Percentiles rank a stretch among this genome's conserved stretches.
phyloP scores from a whole-genome alignment of 495 filamentous ascomycete species.

The Friedmanniomyces simplex region DNA sequence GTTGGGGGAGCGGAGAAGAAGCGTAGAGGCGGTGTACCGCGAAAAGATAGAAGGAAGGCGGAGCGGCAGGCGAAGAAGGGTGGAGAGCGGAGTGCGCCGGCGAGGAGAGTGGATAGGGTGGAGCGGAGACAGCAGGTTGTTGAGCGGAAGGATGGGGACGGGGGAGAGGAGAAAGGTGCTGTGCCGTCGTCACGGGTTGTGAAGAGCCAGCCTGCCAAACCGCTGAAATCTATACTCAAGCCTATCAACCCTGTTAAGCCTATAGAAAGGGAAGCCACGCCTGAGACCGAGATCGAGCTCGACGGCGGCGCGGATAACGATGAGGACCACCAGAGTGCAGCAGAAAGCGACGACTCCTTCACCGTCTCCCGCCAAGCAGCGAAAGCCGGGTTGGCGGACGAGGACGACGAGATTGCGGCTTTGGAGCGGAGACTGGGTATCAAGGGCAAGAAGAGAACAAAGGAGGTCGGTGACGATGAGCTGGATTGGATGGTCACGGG shows the following conservation, averaged over 20 bases:
- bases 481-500: constrained; percentile 70
- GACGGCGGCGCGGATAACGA: constrained; percentile 2
- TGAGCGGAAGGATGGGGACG: constrained; percentile 20
- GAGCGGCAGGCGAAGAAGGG: constrained; percentile 47
- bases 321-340: constrained; percentile 3
- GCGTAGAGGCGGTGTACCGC: constrained; percentile 33
- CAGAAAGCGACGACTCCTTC: constrained; percentile 12
- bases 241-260: neutral
- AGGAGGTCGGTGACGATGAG: constrained; percentile 75
- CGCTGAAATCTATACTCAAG: constrained; percentile 39
- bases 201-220: constrained; percentile 9
- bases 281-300: neutral
- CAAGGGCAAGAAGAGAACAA: constrained; percentile 65
- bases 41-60: constrained; percentile 53
- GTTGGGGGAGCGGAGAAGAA: constrained; percentile 32
- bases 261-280: neutral
- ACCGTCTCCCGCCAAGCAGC: constrained; percentile 32
- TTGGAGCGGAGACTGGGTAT: constrained; percentile 84
- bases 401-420: constrained; percentile 79
- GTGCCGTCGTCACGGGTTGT: constrained; percentile 3
- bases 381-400: constrained; percentile 55
- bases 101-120: constrained; percentile 24
- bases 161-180: constrained; percentile 24
- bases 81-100: neutral
- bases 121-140: constrained; percentile 6